Conservation (phyloP, 441 rosid species). For the Dalechampia spathulata region DNA sequence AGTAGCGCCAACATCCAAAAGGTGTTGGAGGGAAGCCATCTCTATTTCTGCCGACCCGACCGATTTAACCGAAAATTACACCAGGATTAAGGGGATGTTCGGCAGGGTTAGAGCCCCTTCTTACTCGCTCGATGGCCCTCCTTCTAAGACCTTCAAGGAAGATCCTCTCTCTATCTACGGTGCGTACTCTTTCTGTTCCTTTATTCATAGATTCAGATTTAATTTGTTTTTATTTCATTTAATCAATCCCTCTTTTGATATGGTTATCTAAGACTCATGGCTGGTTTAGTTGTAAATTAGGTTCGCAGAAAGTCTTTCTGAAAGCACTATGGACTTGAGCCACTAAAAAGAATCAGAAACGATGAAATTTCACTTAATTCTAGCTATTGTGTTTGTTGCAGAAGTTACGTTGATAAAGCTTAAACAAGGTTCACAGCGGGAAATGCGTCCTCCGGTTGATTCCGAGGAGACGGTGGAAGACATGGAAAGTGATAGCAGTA, state of each 20-base stretch:
- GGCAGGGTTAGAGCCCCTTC: slow-evolving; percentile 72
- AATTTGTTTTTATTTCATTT: neutral
- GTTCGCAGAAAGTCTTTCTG: too few species aligned
- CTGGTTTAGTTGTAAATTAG: too few species aligned
- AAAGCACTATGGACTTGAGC: too few species aligned
- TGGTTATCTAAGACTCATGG: too few species aligned
- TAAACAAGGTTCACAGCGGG: slow-evolving; percentile 53
- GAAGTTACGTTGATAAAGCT: slow-evolving; percentile 77
- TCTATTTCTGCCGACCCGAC: too few species aligned
- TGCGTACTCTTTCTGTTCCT: slow-evolving; percentile 14
- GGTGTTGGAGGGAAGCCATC: too few species aligned
- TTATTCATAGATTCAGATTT: neutral
- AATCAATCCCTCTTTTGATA: too few species aligned
- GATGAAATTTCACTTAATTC: too few species aligned
- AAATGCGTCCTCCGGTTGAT: slow-evolving; percentile 7
- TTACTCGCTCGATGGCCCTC: slow-evolving; percentile 43
- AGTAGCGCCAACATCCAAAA: slow-evolving; percentile 19
- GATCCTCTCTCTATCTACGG: slow-evolving; percentile 85
- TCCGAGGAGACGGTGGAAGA: slow-evolving; percentile 10
- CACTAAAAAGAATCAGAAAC: too few species aligned
- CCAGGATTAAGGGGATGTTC: slow-evolving; percentile 36
- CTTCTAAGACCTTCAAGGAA: slow-evolving; percentile 68
- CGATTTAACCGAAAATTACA: too few species aligned
- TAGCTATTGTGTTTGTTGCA: slow-evolving; percentile 21
- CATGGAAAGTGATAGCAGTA: slow-evolving; percentile 17